A percentile compares a stretch with the other conserved stretches of the same genome.
These are phyloP conservation scores for Scalesia atractyloides DNA, from an alignment of 129 eudicot genomes.

Conservation along the genomic window DNA sequence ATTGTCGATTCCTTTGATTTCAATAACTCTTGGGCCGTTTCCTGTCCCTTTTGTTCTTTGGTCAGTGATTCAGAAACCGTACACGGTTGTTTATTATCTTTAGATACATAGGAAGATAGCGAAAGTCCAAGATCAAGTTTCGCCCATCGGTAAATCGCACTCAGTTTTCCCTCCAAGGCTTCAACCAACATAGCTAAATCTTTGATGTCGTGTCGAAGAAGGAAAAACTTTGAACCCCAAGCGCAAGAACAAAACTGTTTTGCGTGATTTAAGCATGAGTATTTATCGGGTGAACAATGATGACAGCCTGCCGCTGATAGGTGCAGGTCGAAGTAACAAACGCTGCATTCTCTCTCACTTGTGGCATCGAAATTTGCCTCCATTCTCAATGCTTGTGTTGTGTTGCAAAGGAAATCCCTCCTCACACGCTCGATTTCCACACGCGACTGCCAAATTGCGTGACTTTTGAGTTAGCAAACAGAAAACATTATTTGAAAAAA, in stretches of 20 bases:
- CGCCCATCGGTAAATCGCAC: slow-evolving; percentile 98
- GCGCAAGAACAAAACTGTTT: slow-evolving; percentile 90
- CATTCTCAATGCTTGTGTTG: slow-evolving; percentile 82
- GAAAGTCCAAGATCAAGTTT: slow-evolving; percentile 88
- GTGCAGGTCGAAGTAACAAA: slow-evolving; percentile 89
- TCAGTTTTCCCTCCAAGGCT: slow-evolving; percentile 95
- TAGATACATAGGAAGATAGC: slow-evolving; percentile 64
- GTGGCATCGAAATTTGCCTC: slow-evolving; percentile 85
- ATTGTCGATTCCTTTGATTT: slow-evolving; percentile 34
- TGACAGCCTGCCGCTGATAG: slow-evolving; percentile 95
- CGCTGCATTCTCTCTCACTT: slow-evolving; percentile 86
- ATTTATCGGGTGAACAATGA: slow-evolving; percentile 85
- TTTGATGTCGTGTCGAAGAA: slow-evolving; percentile 76
- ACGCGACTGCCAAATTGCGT: slow-evolving; percentile 50
- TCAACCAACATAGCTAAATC: slow-evolving; percentile 83
- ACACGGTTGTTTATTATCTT: slow-evolving; percentile 49
- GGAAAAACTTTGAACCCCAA: slow-evolving; percentile 87
- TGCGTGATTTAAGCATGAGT: slow-evolving; percentile 92
- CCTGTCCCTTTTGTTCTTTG: slow-evolving; percentile 41
- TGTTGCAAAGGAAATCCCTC: slow-evolving; percentile 85
- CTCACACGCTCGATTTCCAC: slow-evolving; percentile 84
- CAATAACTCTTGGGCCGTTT: slow-evolving; percentile 21
- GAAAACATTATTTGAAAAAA: neutral
- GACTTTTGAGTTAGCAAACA: neutral
- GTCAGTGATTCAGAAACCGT: slow-evolving; percentile 33